A percentile compares a stretch with the other conserved stretches of the same genome.
These are phyloP conservation scores for Juncus effusus DNA, from an alignment of 176 grass and related monocot genomes.

Conservation along the genomic window DNA sequence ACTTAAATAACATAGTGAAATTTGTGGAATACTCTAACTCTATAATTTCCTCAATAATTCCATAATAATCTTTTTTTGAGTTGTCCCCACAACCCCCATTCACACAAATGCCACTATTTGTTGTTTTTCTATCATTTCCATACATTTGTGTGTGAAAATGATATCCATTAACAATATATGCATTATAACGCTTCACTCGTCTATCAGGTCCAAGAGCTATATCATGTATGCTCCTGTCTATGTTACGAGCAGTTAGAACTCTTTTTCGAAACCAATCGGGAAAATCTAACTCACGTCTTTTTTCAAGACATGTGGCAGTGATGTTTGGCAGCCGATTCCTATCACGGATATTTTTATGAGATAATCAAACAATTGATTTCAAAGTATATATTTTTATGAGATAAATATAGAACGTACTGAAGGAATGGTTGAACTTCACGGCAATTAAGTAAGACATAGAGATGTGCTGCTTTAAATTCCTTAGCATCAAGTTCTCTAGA, in stretches of 20 bases:
- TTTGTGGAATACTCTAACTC: no score
- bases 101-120: conserved; percentile 3
- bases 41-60: neutral
- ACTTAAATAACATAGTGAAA: neutral
- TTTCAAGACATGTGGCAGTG: neutral
- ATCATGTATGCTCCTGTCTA: no score
- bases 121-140: neutral
- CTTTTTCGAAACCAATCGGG: neutral
- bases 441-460: conserved; percentile 6
- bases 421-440: conserved; percentile 8
- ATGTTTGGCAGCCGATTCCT: neutral
- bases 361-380: no score
- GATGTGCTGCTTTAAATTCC: conserved; percentile 6
- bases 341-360: no score
- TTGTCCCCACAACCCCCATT: neutral
- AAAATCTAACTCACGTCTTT: neutral
- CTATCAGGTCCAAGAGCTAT: no score
- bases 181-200: neutral
- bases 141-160: neutral
- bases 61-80: neutral
- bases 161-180: conserved; percentile 1
- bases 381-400: no score
- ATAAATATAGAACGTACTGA: conserved; percentile 1
- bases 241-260: no score
- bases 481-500: neutral